A percentile compares a stretch with the other conserved stretches of the same genome.
Conservation (phyloP, 371 early-diverging fungal species). For the Mucor piriformis region DNA sequence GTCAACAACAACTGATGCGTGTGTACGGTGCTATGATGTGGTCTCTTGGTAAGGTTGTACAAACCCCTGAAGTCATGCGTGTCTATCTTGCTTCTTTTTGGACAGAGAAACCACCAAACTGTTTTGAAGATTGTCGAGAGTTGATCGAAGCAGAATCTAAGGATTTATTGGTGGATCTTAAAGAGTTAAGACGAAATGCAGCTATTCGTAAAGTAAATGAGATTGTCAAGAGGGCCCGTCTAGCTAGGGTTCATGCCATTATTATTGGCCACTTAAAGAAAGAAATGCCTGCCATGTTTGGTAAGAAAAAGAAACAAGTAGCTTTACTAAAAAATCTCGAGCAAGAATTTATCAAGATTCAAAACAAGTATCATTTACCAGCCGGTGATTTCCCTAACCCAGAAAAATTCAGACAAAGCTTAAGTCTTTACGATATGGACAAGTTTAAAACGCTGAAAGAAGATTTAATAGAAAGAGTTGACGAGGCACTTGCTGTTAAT, state of each 20-base stretch:
- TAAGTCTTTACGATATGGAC: slow-evolving; percentile 67
- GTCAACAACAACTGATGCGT: slow-evolving; percentile 86
- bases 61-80: slow-evolving; percentile 88
- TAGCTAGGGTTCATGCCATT: slow-evolving; percentile 83
- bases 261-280: slow-evolving; percentile 83
- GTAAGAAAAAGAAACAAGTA: slow-evolving; percentile 73
- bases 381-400: slow-evolving; percentile 71
- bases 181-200: slow-evolving; percentile 79
- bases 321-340: slow-evolving; percentile 65
- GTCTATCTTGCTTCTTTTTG: slow-evolving; percentile 88
- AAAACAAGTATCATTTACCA: slow-evolving; percentile 59
- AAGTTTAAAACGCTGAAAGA: slow-evolving; percentile 71
- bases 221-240: slow-evolving; percentile 85
- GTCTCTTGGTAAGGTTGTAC: slow-evolving; percentile 89
- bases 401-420: slow-evolving; percentile 55
- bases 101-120: slow-evolving; percentile 72
- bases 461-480: slow-evolving; percentile 57
- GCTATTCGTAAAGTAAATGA: slow-evolving; percentile 91
- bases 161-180: slow-evolving; percentile 77
- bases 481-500: slow-evolving; percentile 65
- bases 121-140: slow-evolving; percentile 72
- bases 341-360: slow-evolving; percentile 69
- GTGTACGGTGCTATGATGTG: slow-evolving; percentile 95
- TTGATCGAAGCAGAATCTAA: slow-evolving; percentile 77
- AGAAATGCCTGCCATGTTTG: slow-evolving; percentile 88